Percentiles rank a stretch among this genome's conserved stretches.
These are phyloP conservation scores for Mixia osmundae DNA, from an alignment of 1,284 basidiomycete genomes.

Conservation along the genomic window DNA sequence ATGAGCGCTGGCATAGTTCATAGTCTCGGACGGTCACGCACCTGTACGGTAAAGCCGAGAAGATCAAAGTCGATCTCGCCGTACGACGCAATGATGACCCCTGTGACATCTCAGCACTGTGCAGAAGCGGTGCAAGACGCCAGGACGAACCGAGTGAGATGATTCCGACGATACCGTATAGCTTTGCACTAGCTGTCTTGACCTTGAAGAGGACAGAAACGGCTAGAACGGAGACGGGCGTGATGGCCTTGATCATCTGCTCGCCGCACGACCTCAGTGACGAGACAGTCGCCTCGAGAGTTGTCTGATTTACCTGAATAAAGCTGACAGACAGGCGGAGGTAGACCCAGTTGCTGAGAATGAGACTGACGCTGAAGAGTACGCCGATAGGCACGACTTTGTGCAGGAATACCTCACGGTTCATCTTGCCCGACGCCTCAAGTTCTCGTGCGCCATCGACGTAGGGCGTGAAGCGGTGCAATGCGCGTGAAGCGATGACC, in stretches of 20 bases:
- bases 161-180: slow-evolving; percentile 18
- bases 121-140: too few relatives aligned
- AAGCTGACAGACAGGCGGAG: slow-evolving; percentile 11
- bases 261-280: background rate
- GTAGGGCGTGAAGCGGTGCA: slow-evolving; percentile 65
- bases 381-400: slow-evolving; percentile 20
- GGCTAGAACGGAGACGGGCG: slow-evolving; percentile 17
- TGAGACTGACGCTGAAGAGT: slow-evolving; percentile 11
- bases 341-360: slow-evolving; percentile 18
- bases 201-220: slow-evolving; percentile 17
- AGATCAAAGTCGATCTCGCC: slow-evolving; percentile 18
- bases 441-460: slow-evolving; percentile 52
- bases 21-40: background rate
- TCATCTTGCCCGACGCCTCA: slow-evolving; percentile 13
- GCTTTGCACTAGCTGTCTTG: slow-evolving; percentile 5
- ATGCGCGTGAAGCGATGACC: slow-evolving; percentile 68
- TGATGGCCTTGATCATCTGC: slow-evolving; percentile 19
- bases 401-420: slow-evolving; percentile 47
- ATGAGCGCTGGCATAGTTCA: too few relatives aligned
- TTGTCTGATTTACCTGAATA: slow-evolving; percentile 18
- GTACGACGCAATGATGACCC: slow-evolving; percentile 17
- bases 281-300: background rate
- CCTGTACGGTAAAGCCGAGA: slow-evolving; percentile 7
- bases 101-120: too few relatives aligned
- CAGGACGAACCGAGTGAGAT: slow-evolving; percentile 25